phyloP scores from a whole-genome alignment of 2,329 filamentous ascomycete genomes.

The Diaporthe helianthi region DNA sequence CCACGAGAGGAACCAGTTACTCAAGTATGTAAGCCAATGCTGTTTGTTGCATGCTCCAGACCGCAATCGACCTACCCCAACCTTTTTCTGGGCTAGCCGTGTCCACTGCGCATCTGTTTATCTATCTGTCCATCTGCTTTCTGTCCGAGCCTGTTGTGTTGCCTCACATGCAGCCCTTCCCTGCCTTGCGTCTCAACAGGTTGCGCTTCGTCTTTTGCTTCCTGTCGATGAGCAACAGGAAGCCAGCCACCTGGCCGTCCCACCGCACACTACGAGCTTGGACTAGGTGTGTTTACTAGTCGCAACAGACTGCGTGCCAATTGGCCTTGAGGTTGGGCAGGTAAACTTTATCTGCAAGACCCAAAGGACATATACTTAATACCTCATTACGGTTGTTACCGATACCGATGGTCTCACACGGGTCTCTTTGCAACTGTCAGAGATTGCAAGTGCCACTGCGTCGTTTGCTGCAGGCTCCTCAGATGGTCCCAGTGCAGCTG shows the following conservation, averaged over 20 bases:
- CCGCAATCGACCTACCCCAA: not conserved
- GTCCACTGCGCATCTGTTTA: not conserved
- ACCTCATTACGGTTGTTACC: not conserved
- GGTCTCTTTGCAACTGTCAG: not conserved
- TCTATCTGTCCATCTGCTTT: not conserved
- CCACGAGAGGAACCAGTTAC: not conserved
- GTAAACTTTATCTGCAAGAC: constrained; percentile 6
- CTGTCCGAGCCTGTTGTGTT: constrained; percentile 16
- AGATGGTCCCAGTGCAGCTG: not conserved
- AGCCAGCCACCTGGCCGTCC: not conserved
- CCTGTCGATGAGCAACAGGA: constrained; percentile 8
- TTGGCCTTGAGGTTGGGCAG: not conserved
- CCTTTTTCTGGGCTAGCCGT: not conserved
- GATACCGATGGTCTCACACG: constrained; percentile 16
- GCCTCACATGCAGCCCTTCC: constrained; percentile 17
- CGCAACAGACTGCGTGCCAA: constrained; percentile 12
- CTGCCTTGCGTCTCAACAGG: not conserved
- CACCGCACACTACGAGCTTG: not conserved
- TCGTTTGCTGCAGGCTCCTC: not conserved
- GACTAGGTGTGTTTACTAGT: constrained; percentile 22
- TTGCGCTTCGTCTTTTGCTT: not conserved
- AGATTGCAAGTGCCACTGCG: not conserved
- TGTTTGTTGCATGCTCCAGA: constrained; percentile 9
- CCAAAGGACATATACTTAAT: constrained; percentile 6
- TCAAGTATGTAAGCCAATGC: constrained; percentile 27